Base-by-base conservation (phyloP, 768 basidiomycete species). In the Lactarius psammicola region DNA sequence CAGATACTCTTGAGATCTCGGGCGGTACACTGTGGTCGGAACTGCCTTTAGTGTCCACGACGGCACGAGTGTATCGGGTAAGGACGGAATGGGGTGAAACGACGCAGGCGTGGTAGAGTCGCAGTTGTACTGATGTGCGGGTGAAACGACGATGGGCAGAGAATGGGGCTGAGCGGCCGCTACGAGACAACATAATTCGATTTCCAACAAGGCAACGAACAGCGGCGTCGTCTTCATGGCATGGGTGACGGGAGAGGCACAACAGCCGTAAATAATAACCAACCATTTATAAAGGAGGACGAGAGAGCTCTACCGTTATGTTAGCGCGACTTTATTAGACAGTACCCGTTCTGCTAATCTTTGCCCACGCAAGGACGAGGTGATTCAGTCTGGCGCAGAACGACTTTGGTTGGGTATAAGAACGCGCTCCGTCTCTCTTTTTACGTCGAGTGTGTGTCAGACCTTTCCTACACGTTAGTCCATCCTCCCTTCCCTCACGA, bases 321-420 rank as follows among this genome's bases (percentile, higher is more conserved):
- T 53, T 65, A 74, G 78, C 84, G 87, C 87, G 80, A 76, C 86
- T 84, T 81, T 75, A 1, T 73, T 83, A 87, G 87, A 88, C 87
- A 88, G 87, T 88, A 82, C 87, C 87, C 83, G 81, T 78, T 81
- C 81, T 77, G 75, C 74, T 65, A 72, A 64, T 61, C 66, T 67
- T 4, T 68, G 55, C 31, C 62, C 66, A 84, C 76, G 78, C 49
- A 71, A 71, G 81, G 80, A 76, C 81, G 84, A 77, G 87, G 87
- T 84, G 87, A 88, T 88, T 84, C 79, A 80, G 86, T 81, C 64
- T 72, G 82, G 87, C 86, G 86, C 76, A 88, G 83, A 87, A 74
- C 72, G 72, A 80, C 58, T 61, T 63, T 75, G 84, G 85, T 73
- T 71, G 73, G 85, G 85, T 79, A 78, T 79, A 86, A 78, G 87